A percentile compares a stretch with the other conserved stretches of the same genome.
Conservation (phyloP, 768 basidiomycete species). For the Crepidotus variabilis region DNA sequence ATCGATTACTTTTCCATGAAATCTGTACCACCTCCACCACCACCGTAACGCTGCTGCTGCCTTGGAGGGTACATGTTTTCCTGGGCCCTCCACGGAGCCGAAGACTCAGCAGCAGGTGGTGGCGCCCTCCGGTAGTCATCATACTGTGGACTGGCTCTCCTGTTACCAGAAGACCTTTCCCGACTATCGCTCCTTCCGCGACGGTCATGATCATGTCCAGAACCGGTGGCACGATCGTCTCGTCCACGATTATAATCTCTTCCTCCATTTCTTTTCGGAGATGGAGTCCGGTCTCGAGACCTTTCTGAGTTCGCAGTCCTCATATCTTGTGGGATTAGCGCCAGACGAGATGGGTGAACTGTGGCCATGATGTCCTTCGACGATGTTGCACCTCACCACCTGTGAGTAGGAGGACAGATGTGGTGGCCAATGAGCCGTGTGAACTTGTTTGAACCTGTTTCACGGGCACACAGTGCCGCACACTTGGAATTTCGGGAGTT, state of each 20-base stretch:
- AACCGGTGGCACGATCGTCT: slow-evolving; percentile 15
- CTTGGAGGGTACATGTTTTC: slow-evolving; percentile 59
- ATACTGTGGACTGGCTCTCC: slow-evolving; percentile 54
- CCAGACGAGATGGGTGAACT: slow-evolving; percentile 71
- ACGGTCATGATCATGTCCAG: slow-evolving; percentile 2
- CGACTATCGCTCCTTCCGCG: slow-evolving; percentile 11
- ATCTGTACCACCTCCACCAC: slow-evolving; percentile 35
- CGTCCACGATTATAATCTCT: slow-evolving; percentile 17
- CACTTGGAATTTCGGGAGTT: too few species aligned
- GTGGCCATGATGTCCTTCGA: slow-evolving; percentile 49
- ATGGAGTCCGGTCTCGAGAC: slow-evolving; percentile 40
- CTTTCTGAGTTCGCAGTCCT: slow-evolving; percentile 15
- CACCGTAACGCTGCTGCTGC: slow-evolving; percentile 23
- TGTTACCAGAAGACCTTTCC: slow-evolving; percentile 13
- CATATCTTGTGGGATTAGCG: slow-evolving; percentile 51
- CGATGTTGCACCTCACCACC: too few species aligned
- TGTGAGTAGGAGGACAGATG: too few species aligned
- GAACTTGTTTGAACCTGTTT: too few species aligned
- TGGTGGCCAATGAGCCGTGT: too few species aligned
- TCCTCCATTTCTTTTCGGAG: slow-evolving; percentile 29
- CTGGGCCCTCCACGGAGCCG: slow-evolving; percentile 42
- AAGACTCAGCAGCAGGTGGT: slow-evolving; percentile 29
- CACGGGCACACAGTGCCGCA: too few species aligned
- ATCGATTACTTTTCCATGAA: slow-evolving; percentile 61
- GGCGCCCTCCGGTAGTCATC: slow-evolving; percentile 49